These are phyloP conservation scores for Leucocoprinus birnbaumii DNA, from an alignment of 768 basidiomycete species.

Conservation along the genomic window DNA sequence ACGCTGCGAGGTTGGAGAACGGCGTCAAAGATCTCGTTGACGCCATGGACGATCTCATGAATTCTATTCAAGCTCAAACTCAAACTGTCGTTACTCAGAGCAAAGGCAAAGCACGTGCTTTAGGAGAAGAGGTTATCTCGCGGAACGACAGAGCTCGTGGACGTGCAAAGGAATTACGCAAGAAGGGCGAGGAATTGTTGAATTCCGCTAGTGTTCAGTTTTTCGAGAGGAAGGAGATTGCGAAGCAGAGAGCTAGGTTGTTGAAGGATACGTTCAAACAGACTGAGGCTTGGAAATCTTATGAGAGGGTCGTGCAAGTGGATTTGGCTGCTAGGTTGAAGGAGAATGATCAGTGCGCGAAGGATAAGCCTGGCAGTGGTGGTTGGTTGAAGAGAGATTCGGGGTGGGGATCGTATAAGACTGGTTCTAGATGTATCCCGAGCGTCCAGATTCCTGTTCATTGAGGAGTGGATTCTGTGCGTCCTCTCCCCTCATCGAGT, in stretches of 20 bases:
- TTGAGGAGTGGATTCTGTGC: background rate
- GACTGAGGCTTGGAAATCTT: slow-evolving; percentile 18
- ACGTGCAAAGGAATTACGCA: slow-evolving; percentile 51
- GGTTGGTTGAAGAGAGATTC: background rate
- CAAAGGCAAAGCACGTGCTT: slow-evolving; percentile 40
- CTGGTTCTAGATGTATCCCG: background rate
- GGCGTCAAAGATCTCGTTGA: slow-evolving; percentile 49
- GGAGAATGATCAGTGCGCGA: background rate
- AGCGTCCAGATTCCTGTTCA: background rate
- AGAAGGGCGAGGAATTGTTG: slow-evolving; percentile 45
- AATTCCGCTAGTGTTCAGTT: slow-evolving; percentile 39
- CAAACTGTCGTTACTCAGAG: slow-evolving; percentile 42
- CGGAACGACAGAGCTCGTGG: slow-evolving; percentile 51
- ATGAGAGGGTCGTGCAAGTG: slow-evolving; percentile 19
- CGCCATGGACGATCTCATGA: slow-evolving; percentile 56
- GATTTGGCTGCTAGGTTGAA: slow-evolving; percentile 16
- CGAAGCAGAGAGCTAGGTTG: slow-evolving; percentile 38
- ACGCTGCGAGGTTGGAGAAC: slow-evolving; percentile 43
- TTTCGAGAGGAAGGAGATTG: slow-evolving; percentile 36
- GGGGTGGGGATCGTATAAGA: background rate
- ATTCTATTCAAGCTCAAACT: slow-evolving; percentile 49
- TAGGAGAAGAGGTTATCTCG: slow-evolving; percentile 41
- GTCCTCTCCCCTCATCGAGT: too few species aligned
- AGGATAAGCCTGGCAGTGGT: slow-evolving; percentile 11
- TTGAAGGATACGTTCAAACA: slow-evolving; percentile 35